Percentiles rank a stretch among this genome's conserved stretches.
Conservation (phyloP, 768 basidiomycete genomes). For the Lactifluus pinguis region DNA sequence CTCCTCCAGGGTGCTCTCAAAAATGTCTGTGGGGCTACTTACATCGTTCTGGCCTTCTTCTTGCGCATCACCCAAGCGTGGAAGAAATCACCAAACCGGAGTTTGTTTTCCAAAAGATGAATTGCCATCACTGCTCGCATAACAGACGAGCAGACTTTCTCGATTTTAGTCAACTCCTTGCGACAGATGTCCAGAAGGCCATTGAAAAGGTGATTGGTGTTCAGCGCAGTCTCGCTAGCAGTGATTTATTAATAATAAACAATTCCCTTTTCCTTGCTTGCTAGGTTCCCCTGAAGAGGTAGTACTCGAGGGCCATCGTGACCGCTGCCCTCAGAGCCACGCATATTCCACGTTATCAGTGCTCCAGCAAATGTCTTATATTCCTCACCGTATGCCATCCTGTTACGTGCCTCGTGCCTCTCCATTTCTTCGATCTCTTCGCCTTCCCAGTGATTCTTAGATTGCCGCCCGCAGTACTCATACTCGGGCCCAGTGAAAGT, state of each 20-base stretch:
- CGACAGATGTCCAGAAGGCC: not conserved
- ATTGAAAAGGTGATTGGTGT: not conserved
- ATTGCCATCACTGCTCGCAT: not conserved
- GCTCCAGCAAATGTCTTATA: too few relatives aligned
- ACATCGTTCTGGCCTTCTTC: conserved; percentile 2
- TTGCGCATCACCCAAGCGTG: not conserved
- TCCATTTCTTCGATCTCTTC: too few relatives aligned
- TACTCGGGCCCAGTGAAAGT: too few relatives aligned
- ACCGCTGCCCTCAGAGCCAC: too few relatives aligned
- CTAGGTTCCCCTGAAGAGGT: not conserved
- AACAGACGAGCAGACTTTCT: not conserved
- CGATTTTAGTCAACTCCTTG: not conserved
- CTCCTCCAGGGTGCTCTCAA: not conserved
- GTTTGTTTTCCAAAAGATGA: not conserved
- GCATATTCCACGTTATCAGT: too few relatives aligned
- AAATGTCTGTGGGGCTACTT: conserved; percentile 6
- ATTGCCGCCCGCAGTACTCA: too few relatives aligned
- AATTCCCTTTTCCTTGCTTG: not conserved
- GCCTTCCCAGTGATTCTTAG: too few relatives aligned
- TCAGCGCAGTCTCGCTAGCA: not conserved
- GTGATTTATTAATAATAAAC: not conserved
- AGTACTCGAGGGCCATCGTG: not conserved
- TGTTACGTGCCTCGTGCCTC: too few relatives aligned
- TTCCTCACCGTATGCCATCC: too few relatives aligned
- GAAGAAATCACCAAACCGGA: not conserved